Evolutionary conservation across 805 yeast genomes (phyloP).

Genomic region (Lipomyces spencermartinsiae): DNA sequence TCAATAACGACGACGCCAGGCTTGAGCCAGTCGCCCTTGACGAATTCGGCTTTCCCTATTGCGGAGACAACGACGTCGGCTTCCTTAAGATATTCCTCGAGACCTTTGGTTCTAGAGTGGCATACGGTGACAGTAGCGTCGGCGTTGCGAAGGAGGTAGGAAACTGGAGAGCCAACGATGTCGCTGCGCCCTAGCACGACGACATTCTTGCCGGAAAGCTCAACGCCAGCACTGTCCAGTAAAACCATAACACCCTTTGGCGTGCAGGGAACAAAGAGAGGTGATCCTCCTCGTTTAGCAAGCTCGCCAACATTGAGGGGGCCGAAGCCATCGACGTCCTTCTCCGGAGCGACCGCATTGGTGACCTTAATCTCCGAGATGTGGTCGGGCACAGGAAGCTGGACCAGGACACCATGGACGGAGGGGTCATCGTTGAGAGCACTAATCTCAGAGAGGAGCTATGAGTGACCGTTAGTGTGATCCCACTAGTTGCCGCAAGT

Average conservation of each 20-base stretch:
- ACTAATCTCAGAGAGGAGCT: constrained; percentile 60
- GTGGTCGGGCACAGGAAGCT: constrained; percentile 84
- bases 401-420: constrained; percentile 88
- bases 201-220: constrained; percentile 77
- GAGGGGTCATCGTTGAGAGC: constrained; percentile 72
- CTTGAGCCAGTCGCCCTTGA: constrained; percentile 88
- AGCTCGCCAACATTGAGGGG: constrained; percentile 88
- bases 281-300: constrained; percentile 82
- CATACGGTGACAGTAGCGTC: constrained; percentile 87
- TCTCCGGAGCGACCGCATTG: constrained; percentile 75
- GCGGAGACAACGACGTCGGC: constrained; percentile 95
- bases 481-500: not conserved
- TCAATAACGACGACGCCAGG: constrained; percentile 85
- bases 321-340: constrained; percentile 97
- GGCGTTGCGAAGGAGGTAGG: constrained; percentile 75
- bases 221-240: constrained; percentile 70
- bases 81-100: constrained; percentile 60
- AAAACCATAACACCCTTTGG: constrained; percentile 91
- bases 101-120: constrained; percentile 73
- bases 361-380: constrained; percentile 82
- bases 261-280: constrained; percentile 89
- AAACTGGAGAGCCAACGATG: constrained; percentile 94
- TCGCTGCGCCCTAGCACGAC: constrained; percentile 95
- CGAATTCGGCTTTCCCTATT: constrained; percentile 82
- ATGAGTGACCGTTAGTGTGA: constrained; percentile 6